Evolutionary conservation across 139 green algal genomes (phyloP), one percentile per base, ranked within the genome.

Genomic region (Chlorella vulgaris): DNA sequence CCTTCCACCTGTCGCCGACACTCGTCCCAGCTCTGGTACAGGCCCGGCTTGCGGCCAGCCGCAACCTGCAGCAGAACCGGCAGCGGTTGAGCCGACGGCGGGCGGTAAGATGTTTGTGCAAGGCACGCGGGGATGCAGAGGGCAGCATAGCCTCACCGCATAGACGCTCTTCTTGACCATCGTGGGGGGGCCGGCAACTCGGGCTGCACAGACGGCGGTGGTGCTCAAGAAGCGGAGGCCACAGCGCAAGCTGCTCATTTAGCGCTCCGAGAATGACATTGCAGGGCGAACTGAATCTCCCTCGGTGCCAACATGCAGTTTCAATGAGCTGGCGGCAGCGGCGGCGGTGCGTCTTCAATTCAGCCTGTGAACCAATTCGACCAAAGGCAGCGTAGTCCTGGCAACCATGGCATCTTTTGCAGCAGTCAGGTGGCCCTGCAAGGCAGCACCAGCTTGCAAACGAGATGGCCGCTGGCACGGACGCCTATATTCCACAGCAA

Each of bases 21-120:
- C 31, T 88, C 62, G 10, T 69, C 60, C 86, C 86, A 89, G 65
- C 22, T 82, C 8, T 22, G 6, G 60, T 81, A 92, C 4, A 92
- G 35, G 1, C 88, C 88, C 15, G 79, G 36, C 2, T 31, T 6
- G 1, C 83, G 69, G 21, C 88, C 88, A 15, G 38, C 24, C 3
- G 53, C 74, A n/a, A 92, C 88, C 47, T 26, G 70, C 70, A 3
- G 43, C n/a, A n/a, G n/a, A n/a, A n/a, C n/a, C 42, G 31, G 38
- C 8, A 8, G 15, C 47, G 47, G 47, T 24, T 15, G 47, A 24
- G 47, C 13, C 47, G 47, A 15, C 15, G 47, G 47, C 15, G 47
- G 15, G 47, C 47, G 47, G 10, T 10, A 15, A 10, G 47, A 15
- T 55, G 47, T 55, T 10, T 55, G 10, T 24, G 13, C 13, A 15